Conservation (phyloP, 2,329 filamentous ascomycete genomes). For the Pezicula carpinea region DNA sequence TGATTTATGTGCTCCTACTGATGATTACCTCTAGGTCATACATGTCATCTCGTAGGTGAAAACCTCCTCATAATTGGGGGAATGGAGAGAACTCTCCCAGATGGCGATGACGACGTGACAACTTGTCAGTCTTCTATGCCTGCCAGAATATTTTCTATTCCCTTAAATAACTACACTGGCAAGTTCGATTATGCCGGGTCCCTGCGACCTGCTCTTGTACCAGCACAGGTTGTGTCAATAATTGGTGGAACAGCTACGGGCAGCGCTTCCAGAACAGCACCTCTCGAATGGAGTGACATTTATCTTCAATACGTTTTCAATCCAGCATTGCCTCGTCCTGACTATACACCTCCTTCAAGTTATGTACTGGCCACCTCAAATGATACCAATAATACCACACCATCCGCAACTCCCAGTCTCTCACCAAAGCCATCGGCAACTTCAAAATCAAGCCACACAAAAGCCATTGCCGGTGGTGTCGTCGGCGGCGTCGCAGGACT, state of each 20-base stretch:
- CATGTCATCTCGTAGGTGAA: too few relatives aligned
- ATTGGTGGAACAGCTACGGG: conserved; percentile 35
- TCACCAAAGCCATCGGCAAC: neutral
- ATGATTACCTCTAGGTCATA: too few relatives aligned
- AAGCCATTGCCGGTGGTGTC: conserved; percentile 1
- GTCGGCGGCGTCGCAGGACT: conserved; percentile 5
- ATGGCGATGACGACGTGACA: neutral
- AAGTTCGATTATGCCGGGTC: conserved; percentile 23
- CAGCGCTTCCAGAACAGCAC: conserved; percentile 26
- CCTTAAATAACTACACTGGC: conserved; percentile 22
- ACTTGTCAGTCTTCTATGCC: conserved; percentile 14
- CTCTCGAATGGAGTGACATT: conserved; percentile 17
- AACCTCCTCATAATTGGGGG: neutral
- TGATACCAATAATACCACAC: neutral
- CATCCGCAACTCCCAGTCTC: neutral
- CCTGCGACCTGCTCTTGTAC: conserved; percentile 32
- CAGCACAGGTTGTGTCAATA: conserved; percentile 43
- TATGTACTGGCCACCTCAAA: neutral
- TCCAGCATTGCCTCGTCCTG: conserved; percentile 13
- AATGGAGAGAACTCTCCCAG: neutral
- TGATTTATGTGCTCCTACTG: too few relatives aligned
- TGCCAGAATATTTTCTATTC: conserved; percentile 18
- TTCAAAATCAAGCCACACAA: neutral
- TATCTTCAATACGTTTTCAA: conserved; percentile 25
- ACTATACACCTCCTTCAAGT: conserved; percentile 13